Conservation (phyloP, 768 basidiomycete genomes). For the Kwoniella dendrophila region DNA sequence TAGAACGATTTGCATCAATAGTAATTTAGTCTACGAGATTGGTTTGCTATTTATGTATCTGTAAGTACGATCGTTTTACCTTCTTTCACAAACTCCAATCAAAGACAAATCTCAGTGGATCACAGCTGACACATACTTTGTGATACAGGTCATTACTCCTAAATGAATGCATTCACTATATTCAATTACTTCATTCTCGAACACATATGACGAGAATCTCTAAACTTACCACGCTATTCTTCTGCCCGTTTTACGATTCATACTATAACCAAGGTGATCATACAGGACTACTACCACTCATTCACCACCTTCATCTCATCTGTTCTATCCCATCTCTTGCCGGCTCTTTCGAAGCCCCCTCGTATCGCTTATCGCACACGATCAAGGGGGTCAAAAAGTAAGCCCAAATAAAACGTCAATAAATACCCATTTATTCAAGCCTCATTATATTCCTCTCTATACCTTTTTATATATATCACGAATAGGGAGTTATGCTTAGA, state of each 20-base stretch:
- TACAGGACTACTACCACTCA: background rate
- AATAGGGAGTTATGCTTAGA: conserved; percentile 49
- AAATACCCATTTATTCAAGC: conserved; percentile 20
- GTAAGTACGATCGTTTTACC: background rate
- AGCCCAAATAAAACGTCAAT: conserved; percentile 38
- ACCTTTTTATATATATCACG: conserved; percentile 26
- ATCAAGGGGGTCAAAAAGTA: conserved; percentile 53
- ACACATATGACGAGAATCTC: too few relatives aligned
- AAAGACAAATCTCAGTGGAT: too few relatives aligned
- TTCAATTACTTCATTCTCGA: too few relatives aligned
- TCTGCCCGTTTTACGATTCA: too few relatives aligned
- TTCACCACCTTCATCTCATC: background rate
- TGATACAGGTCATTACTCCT: too few relatives aligned
- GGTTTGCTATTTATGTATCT: too few relatives aligned
- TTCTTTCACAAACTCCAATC: too few relatives aligned
- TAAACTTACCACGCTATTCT: too few relatives aligned
- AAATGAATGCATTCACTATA: too few relatives aligned
- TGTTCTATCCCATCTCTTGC: background rate
- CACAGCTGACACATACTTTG: too few relatives aligned
- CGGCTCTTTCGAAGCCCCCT: conserved; percentile 56
- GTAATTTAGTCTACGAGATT: background rate
- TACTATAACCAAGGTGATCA: background rate
- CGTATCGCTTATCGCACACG: conserved; percentile 35
- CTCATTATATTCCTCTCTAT: conserved; percentile 48
- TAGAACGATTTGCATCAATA: conserved; percentile 1